phyloP scores from a whole-genome alignment of 495 filamentous ascomycete species.

The Diplogelasinospora grovesii region DNA sequence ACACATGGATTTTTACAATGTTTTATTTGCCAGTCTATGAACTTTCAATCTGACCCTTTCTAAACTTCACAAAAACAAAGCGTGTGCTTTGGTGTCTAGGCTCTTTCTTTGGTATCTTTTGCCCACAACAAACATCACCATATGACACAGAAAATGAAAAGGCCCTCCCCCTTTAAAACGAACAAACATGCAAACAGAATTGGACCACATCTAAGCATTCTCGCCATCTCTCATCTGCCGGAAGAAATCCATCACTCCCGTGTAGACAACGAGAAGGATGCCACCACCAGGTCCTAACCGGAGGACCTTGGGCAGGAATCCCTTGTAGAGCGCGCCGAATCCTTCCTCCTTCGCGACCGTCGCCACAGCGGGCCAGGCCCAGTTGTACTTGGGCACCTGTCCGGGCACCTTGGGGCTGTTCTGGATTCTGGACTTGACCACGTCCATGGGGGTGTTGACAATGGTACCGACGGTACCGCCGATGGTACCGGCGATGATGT shows the following conservation, averaged over 20 bases:
- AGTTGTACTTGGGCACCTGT: conserved; percentile 86
- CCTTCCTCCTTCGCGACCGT: conserved; percentile 92
- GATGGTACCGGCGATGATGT: conserved; percentile 76
- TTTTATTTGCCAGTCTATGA: too few relatives aligned
- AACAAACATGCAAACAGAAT: too few relatives aligned
- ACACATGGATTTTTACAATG: too few relatives aligned
- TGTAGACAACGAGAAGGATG: conserved; percentile 89
- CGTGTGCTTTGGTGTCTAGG: too few relatives aligned
- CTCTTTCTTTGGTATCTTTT: too few relatives aligned
- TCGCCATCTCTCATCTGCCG: conserved; percentile 30
- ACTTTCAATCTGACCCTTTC: too few relatives aligned
- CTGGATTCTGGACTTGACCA: conserved; percentile 96
- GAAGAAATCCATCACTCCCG: conserved; percentile 88
- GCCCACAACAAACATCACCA: too few relatives aligned
- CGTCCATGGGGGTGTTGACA: conserved; percentile 94
- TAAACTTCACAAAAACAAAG: too few relatives aligned
- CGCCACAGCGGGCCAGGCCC: conserved; percentile 81
- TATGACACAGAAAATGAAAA: too few relatives aligned
- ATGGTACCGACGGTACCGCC: conserved; percentile 92
- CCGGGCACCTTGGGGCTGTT: conserved; percentile 80
- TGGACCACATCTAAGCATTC: too few relatives aligned
- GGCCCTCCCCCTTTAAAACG: too few relatives aligned
- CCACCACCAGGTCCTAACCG: conserved; percentile 41
- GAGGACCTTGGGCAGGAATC: conserved; percentile 87
- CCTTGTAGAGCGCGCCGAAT: conserved; percentile 89